Conservation (phyloP, 2,329 filamentous ascomycete species). For the Fusarium continuum region DNA sequence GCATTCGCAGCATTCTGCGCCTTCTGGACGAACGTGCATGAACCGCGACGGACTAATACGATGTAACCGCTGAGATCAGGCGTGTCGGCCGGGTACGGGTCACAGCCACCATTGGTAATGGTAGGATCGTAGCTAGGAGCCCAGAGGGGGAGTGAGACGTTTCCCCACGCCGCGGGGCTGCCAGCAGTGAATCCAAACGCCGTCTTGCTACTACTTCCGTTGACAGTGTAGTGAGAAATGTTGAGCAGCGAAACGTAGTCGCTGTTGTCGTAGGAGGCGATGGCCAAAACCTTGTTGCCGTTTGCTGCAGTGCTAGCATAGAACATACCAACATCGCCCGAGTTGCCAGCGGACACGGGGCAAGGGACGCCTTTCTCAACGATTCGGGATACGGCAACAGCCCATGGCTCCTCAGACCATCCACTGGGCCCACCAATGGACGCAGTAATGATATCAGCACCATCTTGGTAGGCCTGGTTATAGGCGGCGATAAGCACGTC, state of each 20-base stretch:
- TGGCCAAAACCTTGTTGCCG: constrained; percentile 57
- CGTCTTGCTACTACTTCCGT: constrained; percentile 42
- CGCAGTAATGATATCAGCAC: constrained; percentile 64
- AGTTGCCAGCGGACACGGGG: constrained; percentile 63
- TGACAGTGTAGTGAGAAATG: constrained; percentile 53
- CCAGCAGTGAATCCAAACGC: constrained; percentile 55
- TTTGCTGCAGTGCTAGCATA: constrained; percentile 60
- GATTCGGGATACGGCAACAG: constrained; percentile 60
- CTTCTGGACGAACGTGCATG: constrained; percentile 66
- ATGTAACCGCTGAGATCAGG: constrained; percentile 66
- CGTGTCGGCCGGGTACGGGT: constrained; percentile 59
- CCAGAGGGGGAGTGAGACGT: constrained; percentile 59
- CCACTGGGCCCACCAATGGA: constrained; percentile 61
- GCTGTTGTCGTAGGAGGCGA: constrained; percentile 61
- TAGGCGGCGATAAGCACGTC: constrained; percentile 69
- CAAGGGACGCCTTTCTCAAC: constrained; percentile 63
- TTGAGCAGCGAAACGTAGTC: constrained; percentile 55
- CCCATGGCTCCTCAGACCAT: constrained; percentile 62
- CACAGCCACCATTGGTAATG: constrained; percentile 60
- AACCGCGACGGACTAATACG: constrained; percentile 68
- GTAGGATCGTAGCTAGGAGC: constrained; percentile 59
- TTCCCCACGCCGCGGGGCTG: constrained; percentile 53
- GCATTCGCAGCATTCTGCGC: constrained; percentile 60
- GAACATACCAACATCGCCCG: constrained; percentile 57
- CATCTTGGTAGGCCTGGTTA: constrained; percentile 67